These are phyloP conservation scores for Monosporozyma servazzii DNA, from an alignment of 805 yeast species.

Conservation along the genomic window DNA sequence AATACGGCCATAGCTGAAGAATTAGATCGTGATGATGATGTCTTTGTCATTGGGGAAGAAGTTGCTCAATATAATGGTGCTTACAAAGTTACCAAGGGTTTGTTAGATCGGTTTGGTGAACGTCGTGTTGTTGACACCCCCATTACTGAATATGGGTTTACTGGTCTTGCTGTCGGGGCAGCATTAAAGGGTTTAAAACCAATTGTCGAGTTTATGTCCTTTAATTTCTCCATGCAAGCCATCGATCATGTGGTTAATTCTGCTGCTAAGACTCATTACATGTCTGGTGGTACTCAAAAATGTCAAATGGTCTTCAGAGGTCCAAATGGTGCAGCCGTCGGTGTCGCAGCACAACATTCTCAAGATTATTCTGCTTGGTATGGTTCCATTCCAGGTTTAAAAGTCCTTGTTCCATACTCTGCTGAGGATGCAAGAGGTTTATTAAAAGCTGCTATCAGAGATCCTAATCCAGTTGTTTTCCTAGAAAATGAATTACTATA, in stretches of 20 bases:
- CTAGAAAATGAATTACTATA: conserved; percentile 93
- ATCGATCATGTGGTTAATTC: conserved; percentile 97
- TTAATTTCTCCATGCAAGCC: conserved; percentile 99
- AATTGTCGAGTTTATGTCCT: conserved; percentile 96
- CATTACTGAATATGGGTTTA: conserved; percentile 98
- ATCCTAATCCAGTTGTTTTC: conserved; percentile 95
- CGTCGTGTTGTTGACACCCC: conserved; percentile 93
- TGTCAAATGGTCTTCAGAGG: conserved; percentile 98
- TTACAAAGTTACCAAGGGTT: conserved; percentile 91
- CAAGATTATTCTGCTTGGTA: conserved; percentile 98
- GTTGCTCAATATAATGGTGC: conserved; percentile 99
- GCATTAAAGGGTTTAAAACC: conserved; percentile 96
- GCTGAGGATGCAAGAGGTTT: conserved; percentile 95
- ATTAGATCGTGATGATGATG: conserved; percentile 89
- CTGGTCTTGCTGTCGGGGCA: conserved; percentile 91
- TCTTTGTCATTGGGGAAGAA: conserved; percentile 96
- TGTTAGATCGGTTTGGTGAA: conserved; percentile 91
- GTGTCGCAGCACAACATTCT: conserved; percentile 99
- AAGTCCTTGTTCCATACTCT: conserved; percentile 90
- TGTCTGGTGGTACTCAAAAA: conserved; percentile 98
- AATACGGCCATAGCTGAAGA: conserved; percentile 95
- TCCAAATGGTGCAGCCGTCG: conserved; percentile 99
- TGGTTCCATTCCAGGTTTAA: conserved; percentile 95
- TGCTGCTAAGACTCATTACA: conserved; percentile 96
- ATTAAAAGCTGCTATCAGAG: conserved; percentile 92